These are phyloP conservation scores for Erodium moschatum DNA, from an alignment of 441 rosid species.

Conservation along the genomic window DNA sequence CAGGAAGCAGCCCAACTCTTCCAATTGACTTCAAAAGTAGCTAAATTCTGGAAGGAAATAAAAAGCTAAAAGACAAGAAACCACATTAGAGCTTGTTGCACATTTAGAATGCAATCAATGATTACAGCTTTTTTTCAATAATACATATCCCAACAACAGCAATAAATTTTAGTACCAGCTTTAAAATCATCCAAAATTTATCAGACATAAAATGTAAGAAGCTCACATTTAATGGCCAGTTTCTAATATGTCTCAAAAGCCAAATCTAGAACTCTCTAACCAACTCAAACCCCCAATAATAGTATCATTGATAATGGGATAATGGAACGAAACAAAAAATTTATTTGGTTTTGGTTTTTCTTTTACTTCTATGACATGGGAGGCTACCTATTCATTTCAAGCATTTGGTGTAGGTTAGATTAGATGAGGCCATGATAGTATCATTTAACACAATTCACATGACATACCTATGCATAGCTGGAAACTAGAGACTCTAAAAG, in stretches of 20 bases:
- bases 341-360: background rate
- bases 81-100: background rate
- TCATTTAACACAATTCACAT: background rate
- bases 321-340: background rate
- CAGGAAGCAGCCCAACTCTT: background rate
- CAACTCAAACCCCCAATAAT: background rate
- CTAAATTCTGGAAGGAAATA: background rate
- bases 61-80: background rate
- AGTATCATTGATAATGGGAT: background rate
- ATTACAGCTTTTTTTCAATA: background rate
- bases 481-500: background rate
- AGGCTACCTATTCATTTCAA: background rate
- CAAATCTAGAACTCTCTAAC: conserved; percentile 2
- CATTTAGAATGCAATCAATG: background rate
- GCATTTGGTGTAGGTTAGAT: background rate
- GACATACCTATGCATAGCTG: background rate
- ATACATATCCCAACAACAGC: background rate
- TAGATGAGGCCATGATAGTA: background rate
- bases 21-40: background rate
- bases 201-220: background rate
- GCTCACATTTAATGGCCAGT: background rate
- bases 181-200: background rate
- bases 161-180: background rate
- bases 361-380: background rate
- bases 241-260: background rate